phyloP scores from a whole-genome alignment of 2,329 filamentous ascomycete species.

The Ophiostoma ulmi region DNA sequence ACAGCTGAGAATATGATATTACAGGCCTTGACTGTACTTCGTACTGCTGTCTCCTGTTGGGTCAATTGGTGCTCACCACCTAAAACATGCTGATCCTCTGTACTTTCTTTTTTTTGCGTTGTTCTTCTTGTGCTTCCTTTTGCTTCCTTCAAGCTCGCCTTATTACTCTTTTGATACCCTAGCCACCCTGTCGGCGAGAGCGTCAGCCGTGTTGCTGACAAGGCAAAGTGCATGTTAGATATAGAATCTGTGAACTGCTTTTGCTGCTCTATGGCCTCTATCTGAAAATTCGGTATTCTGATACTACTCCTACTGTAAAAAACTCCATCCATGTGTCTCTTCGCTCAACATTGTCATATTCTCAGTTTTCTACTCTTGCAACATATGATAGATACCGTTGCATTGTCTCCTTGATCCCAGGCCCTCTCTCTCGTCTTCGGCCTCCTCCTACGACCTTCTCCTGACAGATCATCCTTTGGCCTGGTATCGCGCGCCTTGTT shows the following conservation, averaged over 20 bases:
- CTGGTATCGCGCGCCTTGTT: conserved; percentile 7
- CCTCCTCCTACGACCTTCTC: background rate
- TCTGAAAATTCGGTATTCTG: background rate
- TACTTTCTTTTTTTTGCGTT: background rate
- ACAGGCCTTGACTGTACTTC: no score
- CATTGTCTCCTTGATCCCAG: background rate
- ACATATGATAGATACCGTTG: background rate
- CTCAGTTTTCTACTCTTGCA: background rate
- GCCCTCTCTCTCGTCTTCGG: background rate
- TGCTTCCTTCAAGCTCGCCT: background rate
- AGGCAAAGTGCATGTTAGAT: background rate
- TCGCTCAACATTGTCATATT: background rate
- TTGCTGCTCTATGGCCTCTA: background rate
- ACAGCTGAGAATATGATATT: background rate
- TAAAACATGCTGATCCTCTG: background rate
- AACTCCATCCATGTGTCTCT: background rate
- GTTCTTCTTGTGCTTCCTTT: background rate
- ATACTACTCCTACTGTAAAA: background rate
- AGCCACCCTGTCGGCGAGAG: background rate
- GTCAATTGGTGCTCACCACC: background rate
- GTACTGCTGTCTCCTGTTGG: background rate
- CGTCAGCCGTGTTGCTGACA: conserved; percentile 8
- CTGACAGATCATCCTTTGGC: background rate
- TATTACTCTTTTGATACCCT: background rate
- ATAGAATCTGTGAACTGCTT: no score